phyloP scores from a whole-genome alignment of 2,329 filamentous ascomycete genomes.

The Bimuria novae-zelandiae region DNA sequence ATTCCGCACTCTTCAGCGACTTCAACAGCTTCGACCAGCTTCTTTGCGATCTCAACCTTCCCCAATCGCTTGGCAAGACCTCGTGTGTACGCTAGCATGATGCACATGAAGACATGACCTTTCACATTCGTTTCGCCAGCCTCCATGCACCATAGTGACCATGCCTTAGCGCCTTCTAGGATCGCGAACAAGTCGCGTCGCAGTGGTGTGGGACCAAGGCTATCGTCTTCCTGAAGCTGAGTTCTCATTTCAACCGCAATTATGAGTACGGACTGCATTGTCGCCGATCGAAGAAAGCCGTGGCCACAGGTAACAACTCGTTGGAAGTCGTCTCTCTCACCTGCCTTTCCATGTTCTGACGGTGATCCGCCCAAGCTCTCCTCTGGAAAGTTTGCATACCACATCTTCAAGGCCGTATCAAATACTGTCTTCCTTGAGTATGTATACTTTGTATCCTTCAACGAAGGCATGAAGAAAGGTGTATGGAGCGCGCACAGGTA shows the following conservation, averaged over 20 bases:
- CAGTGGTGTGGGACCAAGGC: constrained; percentile 21
- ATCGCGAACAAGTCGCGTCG: constrained; percentile 25
- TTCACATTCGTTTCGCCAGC: constrained; percentile 39
- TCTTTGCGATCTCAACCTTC: constrained; percentile 16
- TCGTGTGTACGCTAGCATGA: constrained; percentile 29
- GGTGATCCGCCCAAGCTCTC: not conserved
- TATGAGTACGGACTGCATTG: constrained; percentile 27
- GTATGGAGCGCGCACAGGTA: constrained; percentile 33
- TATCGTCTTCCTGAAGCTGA: constrained; percentile 33
- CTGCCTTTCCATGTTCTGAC: not conserved
- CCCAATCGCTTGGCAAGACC: constrained; percentile 19
- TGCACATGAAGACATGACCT: constrained; percentile 28
- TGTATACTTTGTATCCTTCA: constrained; percentile 29
- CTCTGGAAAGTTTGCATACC: constrained; percentile 21
- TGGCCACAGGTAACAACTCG: constrained; percentile 28
- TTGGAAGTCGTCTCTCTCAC: constrained; percentile 18
- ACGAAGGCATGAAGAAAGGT: constrained; percentile 28
- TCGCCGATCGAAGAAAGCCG: constrained; percentile 30
- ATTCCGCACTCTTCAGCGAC: constrained; percentile 22
- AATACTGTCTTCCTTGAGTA: constrained; percentile 33
- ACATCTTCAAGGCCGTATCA: constrained; percentile 34
- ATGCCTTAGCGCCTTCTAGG: constrained; percentile 25
- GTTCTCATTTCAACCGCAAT: constrained; percentile 28
- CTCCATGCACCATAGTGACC: constrained; percentile 26
- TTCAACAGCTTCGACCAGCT: constrained; percentile 23